Evolutionary conservation across 2,329 filamentous ascomycete genomes (phyloP).

Genomic region (Fusarium virguliforme): DNA sequence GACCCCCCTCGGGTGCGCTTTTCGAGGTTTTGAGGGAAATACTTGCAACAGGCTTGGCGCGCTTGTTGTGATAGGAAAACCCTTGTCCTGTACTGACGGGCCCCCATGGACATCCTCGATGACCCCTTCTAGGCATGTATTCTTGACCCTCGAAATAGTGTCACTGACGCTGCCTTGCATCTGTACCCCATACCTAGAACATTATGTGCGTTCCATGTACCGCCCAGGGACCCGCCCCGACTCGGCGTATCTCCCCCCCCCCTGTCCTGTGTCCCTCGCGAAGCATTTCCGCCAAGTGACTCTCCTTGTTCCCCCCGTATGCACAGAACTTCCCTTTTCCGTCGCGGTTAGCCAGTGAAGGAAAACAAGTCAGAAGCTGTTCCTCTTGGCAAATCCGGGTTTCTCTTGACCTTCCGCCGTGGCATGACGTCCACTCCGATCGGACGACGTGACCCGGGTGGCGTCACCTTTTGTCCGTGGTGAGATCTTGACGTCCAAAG

Average conservation of each 20-base stretch:
- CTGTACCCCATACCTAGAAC: conserved; percentile 8
- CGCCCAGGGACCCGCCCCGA: conserved; percentile 8
- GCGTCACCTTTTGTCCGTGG: conserved; percentile 14
- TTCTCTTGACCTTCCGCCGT: conserved; percentile 10
- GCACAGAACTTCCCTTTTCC: conserved; percentile 14
- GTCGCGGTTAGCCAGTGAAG: too few relatives aligned
- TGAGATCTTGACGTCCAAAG: conserved; percentile 26
- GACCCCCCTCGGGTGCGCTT: neutral
- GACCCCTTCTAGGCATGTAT: neutral
- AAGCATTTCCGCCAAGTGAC: conserved; percentile 17
- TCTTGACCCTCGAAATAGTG: neutral
- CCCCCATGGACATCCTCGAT: neutral
- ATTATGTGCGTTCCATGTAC: conserved; percentile 8
- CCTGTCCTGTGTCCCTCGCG: neutral
- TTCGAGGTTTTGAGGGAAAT: conserved; percentile 15
- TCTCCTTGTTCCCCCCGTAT: neutral
- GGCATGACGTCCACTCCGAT: conserved; percentile 19
- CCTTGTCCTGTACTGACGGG: conserved; percentile 1
- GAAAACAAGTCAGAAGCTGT: neutral
- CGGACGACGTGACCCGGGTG: conserved; percentile 16
- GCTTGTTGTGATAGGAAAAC: conserved; percentile 4
- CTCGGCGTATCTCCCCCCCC: conserved; percentile 5
- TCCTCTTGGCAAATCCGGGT: conserved; percentile 20
- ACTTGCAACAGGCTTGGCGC: conserved; percentile 20
- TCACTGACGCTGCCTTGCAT: neutral